Conservation (phyloP, 331 rosid genomes). For the Phaseolus coccineus region DNA sequence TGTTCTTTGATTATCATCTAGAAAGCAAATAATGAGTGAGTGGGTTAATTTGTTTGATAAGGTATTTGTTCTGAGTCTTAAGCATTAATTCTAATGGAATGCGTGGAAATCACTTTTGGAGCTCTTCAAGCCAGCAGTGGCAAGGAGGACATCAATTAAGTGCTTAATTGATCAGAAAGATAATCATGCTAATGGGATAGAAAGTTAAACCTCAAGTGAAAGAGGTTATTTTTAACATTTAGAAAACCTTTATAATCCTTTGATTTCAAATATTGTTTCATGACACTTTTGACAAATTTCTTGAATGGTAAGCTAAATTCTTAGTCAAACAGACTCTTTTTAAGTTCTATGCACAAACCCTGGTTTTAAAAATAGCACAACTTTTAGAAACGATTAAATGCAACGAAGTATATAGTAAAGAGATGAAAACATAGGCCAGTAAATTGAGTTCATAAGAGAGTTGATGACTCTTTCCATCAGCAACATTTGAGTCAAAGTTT, state of each 20-base stretch:
- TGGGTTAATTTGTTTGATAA: not conserved
- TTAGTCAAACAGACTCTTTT: not conserved
- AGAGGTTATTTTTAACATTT: not conserved
- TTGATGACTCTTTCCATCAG: slow-evolving; percentile 14
- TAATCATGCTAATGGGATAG: not conserved
- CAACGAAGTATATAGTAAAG: not conserved
- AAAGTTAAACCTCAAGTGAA: slow-evolving; percentile 10
- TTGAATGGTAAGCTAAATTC: slow-evolving; percentile 1
- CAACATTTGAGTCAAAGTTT: not conserved
- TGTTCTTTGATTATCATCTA: not conserved
- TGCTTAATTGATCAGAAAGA: not conserved
- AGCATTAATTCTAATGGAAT: not conserved
- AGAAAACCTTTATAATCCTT: not conserved
- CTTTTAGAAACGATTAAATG: not conserved
- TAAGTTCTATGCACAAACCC: not conserved
- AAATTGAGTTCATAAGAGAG: not conserved
- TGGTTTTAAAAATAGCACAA: not conserved
- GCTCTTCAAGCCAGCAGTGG: not conserved
- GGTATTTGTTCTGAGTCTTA: not conserved
- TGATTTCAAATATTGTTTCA: not conserved
- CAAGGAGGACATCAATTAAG: not conserved
- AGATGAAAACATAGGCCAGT: not conserved
- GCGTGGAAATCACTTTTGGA: not conserved
- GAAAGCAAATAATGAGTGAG: not conserved
- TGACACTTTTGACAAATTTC: slow-evolving; percentile 1